Evolutionary conservation across 495 filamentous ascomycete genomes (phyloP).

Genomic region (Hypoxylon subgilvum): DNA sequence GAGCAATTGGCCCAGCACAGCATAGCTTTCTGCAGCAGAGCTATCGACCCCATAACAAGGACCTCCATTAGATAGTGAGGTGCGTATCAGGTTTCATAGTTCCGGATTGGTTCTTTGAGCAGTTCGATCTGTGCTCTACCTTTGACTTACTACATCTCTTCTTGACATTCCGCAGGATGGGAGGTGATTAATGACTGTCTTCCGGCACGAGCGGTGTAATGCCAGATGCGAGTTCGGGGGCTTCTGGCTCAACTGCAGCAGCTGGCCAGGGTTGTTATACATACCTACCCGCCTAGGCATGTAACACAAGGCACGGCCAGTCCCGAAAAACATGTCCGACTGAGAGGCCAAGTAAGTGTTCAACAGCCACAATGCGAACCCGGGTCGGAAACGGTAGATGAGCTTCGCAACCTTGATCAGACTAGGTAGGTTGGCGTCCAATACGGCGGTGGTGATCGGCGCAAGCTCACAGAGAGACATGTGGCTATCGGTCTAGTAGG

Average conservation of each 20-base stretch:
- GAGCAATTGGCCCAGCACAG: constrained; percentile 8
- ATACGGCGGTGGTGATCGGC: constrained; percentile 19
- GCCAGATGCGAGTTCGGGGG: constrained; percentile 27
- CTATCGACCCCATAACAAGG: constrained; percentile 9
- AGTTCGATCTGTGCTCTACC: not conserved
- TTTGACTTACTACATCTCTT: constrained; percentile 1
- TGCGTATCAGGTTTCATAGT: constrained; percentile 2
- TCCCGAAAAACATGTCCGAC: constrained; percentile 10
- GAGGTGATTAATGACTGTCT: constrained; percentile 9
- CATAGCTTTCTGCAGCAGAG: constrained; percentile 17
- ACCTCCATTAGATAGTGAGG: not conserved
- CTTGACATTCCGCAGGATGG: not conserved
- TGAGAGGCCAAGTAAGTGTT: not conserved
- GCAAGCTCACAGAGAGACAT: constrained; percentile 25
- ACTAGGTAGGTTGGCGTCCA: constrained; percentile 14
- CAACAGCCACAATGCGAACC: constrained; percentile 1
- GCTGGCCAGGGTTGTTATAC: constrained; percentile 9
- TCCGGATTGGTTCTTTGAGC: not conserved
- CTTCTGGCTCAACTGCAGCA: constrained; percentile 19
- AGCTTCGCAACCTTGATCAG: constrained; percentile 4
- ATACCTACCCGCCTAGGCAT: constrained; percentile 6
- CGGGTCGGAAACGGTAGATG: constrained; percentile 8
- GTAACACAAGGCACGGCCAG: constrained; percentile 6
- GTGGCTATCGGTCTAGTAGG: constrained; percentile 33
- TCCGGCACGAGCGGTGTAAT: constrained; percentile 24